phyloP scores from a whole-genome alignment of 129 eudicot genomes.

The Chrysanthemum seticuspe region DNA sequence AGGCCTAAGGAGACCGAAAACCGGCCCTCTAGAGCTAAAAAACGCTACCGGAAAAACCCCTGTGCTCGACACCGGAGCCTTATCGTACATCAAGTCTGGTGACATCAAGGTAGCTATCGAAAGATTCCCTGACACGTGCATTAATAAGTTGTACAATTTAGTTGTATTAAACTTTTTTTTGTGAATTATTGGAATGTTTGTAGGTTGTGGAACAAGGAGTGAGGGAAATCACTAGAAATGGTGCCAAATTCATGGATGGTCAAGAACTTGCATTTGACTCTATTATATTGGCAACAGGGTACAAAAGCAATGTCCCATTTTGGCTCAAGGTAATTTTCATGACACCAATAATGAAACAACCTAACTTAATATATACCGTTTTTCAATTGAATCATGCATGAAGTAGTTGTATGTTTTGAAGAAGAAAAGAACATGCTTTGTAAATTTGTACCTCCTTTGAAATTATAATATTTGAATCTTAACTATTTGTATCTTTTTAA shows the following conservation, averaged over 20 bases:
- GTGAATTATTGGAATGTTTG: slow-evolving; percentile 22
- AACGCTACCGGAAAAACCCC: slow-evolving; percentile 89
- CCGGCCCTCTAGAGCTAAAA: slow-evolving; percentile 86
- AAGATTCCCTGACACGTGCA: slow-evolving; percentile 27
- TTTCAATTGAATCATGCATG: slow-evolving; percentile 3
- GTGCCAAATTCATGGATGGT: slow-evolving; percentile 80
- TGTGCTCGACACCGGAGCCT: slow-evolving; percentile 83
- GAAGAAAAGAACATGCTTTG: slow-evolving; percentile 11
- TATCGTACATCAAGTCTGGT: slow-evolving; percentile 70
- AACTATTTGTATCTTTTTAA: neutral
- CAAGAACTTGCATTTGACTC: slow-evolving; percentile 72
- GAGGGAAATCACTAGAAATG: slow-evolving; percentile 67
- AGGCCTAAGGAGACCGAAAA: slow-evolving; percentile 78
- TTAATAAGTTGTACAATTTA: neutral
- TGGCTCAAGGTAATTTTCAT: slow-evolving; percentile 80
- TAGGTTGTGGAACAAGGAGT: slow-evolving; percentile 75
- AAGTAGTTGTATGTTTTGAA: slow-evolving; percentile 4
- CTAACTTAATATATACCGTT: neutral
- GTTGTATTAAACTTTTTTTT: neutral
- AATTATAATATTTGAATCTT: neutral
- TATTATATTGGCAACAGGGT: slow-evolving; percentile 85
- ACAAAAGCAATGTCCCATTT: slow-evolving; percentile 84
- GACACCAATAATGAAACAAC: neutral
- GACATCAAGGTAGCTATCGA: slow-evolving; percentile 65
- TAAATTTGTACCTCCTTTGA: neutral